Percentiles rank a stretch among this genome's conserved stretches.
Evolutionary conservation across 305 asterid genomes (phyloP).

Genomic region (Striga hermonthica): DNA sequence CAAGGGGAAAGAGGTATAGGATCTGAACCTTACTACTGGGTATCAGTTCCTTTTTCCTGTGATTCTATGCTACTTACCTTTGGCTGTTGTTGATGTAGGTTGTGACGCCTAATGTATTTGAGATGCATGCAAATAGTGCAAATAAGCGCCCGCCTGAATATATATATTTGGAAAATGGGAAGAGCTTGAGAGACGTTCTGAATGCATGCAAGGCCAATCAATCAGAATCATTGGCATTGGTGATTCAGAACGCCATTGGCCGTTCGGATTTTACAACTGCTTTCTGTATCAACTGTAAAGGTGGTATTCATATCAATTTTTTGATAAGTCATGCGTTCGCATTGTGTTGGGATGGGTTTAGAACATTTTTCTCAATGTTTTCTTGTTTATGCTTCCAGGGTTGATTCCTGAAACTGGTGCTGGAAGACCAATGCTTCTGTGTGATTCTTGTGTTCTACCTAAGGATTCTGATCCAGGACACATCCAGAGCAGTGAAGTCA

Average conservation of each 20-base stretch:
- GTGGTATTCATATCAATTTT: conserved; percentile 36
- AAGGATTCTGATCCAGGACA: conserved; percentile 42
- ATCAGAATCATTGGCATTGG: conserved; percentile 53
- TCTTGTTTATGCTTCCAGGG: conserved; percentile 41
- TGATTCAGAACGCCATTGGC: conserved; percentile 55
- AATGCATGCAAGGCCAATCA: conserved; percentile 61
- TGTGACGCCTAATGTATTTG: conserved; percentile 74
- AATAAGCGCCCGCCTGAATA: conserved; percentile 79
- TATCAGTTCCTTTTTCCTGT: background rate
- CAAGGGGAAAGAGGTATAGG: conserved; percentile 56
- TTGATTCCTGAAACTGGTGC: conserved; percentile 47
- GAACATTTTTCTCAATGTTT: conserved; percentile 11
- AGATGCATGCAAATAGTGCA: conserved; percentile 71
- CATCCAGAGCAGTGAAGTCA: conserved; percentile 37
- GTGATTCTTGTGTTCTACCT: conserved; percentile 50
- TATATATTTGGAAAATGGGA: conserved; percentile 77
- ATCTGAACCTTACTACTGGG: background rate
- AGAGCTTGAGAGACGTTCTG: conserved; percentile 64
- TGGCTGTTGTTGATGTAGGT: conserved; percentile 45
- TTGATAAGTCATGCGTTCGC: conserved; percentile 14
- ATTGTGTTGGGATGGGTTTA: conserved; percentile 13
- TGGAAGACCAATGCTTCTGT: conserved; percentile 52
- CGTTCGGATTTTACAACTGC: conserved; percentile 38
- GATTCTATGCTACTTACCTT: conserved; percentile 26
- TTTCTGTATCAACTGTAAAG: conserved; percentile 64